phyloP scores from a whole-genome alignment of 83 land plant genomes.

The Diphasiastrum complanatum region DNA sequence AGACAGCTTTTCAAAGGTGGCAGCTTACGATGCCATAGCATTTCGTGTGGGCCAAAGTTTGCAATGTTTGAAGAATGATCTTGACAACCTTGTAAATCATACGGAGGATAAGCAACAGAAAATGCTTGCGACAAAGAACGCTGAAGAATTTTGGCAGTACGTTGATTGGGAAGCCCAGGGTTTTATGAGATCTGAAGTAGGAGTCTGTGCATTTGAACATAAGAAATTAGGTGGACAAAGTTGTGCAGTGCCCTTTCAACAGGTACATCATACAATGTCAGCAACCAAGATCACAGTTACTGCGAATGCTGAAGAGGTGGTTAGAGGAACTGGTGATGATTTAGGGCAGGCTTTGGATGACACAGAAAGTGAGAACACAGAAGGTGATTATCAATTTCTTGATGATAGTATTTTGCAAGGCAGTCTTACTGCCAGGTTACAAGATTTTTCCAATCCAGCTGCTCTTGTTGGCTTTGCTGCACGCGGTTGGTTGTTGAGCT shows the following conservation, averaged over 20 bases:
- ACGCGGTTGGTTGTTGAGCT: slow-evolving; percentile 50
- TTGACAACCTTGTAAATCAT: slow-evolving; percentile 47
- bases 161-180: slow-evolving; percentile 75
- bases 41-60: slow-evolving; percentile 52
- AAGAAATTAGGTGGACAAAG: neutral
- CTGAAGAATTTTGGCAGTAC: slow-evolving; percentile 38
- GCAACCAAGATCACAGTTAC: too few species aligned
- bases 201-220: slow-evolving; percentile 1
- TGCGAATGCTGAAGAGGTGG: too few species aligned
- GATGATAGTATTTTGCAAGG: slow-evolving; percentile 14
- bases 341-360: slow-evolving; percentile 4
- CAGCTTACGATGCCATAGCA: slow-evolving; percentile 69
- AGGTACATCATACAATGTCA: too few species aligned
- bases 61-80: slow-evolving; percentile 51
- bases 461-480: slow-evolving; percentile 83
- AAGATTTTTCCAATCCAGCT: slow-evolving; percentile 47
- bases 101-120: slow-evolving; percentile 8
- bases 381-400: slow-evolving; percentile 4
- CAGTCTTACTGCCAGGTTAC: slow-evolving; percentile 57
- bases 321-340: too few species aligned
- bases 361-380: neutral
- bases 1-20: slow-evolving; percentile 36
- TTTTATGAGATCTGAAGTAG: slow-evolving; percentile 6
- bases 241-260: slow-evolving; percentile 2
- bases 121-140: slow-evolving; percentile 15